Evolutionary conservation across 2,329 filamentous ascomycete species (phyloP), one percentile per base, ranked within the genome.

Genomic region (Stagonosporopsis chrysanthemi): DNA sequence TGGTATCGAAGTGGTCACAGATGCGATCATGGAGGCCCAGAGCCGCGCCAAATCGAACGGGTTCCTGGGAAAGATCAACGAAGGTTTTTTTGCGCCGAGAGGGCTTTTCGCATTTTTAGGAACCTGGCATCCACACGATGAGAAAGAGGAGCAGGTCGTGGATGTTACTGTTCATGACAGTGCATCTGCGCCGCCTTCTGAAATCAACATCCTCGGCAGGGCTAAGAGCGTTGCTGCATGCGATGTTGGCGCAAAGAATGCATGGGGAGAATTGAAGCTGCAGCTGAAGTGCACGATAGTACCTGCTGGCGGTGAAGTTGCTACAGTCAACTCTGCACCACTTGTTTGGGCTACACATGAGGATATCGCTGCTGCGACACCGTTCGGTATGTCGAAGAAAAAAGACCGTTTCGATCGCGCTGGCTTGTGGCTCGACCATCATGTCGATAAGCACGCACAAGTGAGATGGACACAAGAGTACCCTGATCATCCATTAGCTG

Each of bases 51-150:
- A 78, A 38, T 78, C 81, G 0, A 86, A 86, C 61, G 73, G 67
- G 0, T 87, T 85, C 63, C 77, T 88, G 15, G 80, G 86, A 58
- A 72, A 74, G 24, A 77, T 85, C 60, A 88, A 88, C 62, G 75
- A 81, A 9, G 75, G 81, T 2, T 81, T 85, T 58, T 88, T 88
- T 68, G 78, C 77, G 28, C 84, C 85, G 0, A 80, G 79, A 1
- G 85, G 85, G 0, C 75, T 87, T 0, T 83, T 81, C 68, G 81
- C 79, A 52, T 70, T 84, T 8, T 76, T 88, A 39, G 81, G 86
- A 75, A 83, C 81, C 1, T 86, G 78, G 75, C 81, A 81, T 41
- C 46, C 81, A 11, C 75, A 78, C 3, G 61, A 72, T 15, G 43
- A 54, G 40, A 23, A 61, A 31, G 12, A 35, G 6, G 44, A 39